Conservation (phyloP, 192 early-diverging fungal species). For the Physocladia obscura region DNA sequence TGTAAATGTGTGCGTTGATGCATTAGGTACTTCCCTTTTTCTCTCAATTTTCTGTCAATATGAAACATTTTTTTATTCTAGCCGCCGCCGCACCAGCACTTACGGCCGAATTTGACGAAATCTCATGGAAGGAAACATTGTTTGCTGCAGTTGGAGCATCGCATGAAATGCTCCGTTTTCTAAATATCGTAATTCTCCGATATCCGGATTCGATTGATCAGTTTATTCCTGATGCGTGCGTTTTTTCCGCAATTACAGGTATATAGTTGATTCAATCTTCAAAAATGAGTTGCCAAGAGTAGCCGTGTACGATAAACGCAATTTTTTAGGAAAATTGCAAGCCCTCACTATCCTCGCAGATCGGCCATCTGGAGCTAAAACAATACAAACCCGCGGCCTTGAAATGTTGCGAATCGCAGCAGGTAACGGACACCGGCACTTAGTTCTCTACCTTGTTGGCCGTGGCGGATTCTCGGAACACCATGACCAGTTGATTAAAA, state of each 20-base stretch:
- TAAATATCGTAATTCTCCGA: background rate
- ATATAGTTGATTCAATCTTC: background rate
- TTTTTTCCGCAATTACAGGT: background rate
- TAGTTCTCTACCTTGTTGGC: slow-evolving; percentile 15
- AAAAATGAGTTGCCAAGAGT: background rate
- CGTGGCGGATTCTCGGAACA: slow-evolving; percentile 7
- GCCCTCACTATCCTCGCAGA: background rate
- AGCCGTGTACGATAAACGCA: background rate
- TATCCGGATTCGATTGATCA: background rate
- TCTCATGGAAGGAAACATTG: background rate
- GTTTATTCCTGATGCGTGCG: background rate
- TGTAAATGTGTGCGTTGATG: background rate
- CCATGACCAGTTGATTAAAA: slow-evolving; percentile 4
- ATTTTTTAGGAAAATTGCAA: background rate
- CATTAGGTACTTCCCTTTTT: background rate
- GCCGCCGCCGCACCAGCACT: background rate
- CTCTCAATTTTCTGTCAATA: background rate
- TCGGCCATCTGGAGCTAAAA: background rate
- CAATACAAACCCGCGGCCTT: background rate
- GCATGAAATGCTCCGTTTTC: background rate
- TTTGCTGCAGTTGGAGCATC: background rate
- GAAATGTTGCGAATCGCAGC: slow-evolving; percentile 3
- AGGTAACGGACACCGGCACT: slow-evolving; percentile 11
- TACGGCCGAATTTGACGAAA: background rate
- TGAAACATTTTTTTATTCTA: background rate